phyloP scores from a whole-genome alignment of 2,329 filamentous ascomycete genomes.

The Cercospora sesami region DNA sequence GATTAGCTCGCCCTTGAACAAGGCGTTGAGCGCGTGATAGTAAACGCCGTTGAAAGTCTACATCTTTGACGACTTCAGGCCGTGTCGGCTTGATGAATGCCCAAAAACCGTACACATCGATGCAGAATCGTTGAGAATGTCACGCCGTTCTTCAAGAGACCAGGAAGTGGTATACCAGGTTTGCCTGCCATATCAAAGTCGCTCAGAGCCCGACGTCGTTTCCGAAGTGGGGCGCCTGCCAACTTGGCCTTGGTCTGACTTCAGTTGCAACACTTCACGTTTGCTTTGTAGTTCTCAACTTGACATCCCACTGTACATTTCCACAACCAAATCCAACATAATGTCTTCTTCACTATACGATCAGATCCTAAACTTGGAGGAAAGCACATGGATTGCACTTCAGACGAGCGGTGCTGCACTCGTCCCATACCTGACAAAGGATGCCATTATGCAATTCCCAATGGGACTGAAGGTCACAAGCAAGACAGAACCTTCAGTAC shows the following conservation, averaged over 20 bases:
- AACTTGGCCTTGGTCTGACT: constrained; percentile 2
- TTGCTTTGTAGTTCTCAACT: background rate
- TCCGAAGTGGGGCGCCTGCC: constrained; percentile 1
- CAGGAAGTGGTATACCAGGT: background rate
- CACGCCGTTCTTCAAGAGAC: background rate
- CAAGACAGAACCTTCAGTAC: constrained; percentile 30
- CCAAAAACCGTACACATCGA: background rate
- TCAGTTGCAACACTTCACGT: background rate
- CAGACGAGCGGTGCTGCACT: constrained; percentile 29
- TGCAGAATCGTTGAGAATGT: background rate
- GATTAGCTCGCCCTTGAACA: background rate
- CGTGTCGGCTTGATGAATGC: no score
- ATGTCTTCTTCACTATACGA: constrained; percentile 21
- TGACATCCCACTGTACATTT: background rate
- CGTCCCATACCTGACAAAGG: constrained; percentile 31
- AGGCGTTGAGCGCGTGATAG: background rate
- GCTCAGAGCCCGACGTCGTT: background rate
- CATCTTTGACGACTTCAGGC: no score
- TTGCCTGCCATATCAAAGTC: constrained; percentile 6
- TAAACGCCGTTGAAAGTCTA: background rate
- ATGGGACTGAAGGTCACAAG: constrained; percentile 35
- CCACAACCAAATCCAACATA: background rate
- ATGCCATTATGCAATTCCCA: constrained; percentile 33
- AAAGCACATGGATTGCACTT: constrained; percentile 36
- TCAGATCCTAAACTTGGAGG: constrained; percentile 33